These are phyloP conservation scores for Boletus edulis DNA, from an alignment of 768 basidiomycete species.

Conservation along the genomic window DNA sequence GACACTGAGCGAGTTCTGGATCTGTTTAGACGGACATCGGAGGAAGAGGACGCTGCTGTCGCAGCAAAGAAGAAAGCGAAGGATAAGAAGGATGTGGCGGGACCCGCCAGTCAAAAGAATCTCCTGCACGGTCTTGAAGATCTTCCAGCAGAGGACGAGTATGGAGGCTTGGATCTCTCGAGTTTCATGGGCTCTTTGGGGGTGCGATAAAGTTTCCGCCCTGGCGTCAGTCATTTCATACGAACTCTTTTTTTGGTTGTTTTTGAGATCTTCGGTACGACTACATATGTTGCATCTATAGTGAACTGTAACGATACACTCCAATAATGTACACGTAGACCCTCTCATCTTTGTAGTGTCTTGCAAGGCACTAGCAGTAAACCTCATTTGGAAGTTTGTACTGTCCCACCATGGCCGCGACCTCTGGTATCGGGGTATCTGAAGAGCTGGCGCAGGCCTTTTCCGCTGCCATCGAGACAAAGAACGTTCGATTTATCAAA, in stretches of 20 bases:
- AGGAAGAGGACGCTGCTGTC: slow-evolving; percentile 67
- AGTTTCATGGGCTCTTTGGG: slow-evolving; percentile 87
- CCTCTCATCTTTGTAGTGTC: slow-evolving; percentile 10
- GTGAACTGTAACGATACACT: slow-evolving; percentile 33
- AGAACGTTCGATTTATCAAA: slow-evolving; percentile 68
- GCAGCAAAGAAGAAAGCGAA: slow-evolving; percentile 47
- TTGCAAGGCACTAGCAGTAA: no score
- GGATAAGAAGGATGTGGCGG: slow-evolving; percentile 51
- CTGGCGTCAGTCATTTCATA: slow-evolving; percentile 15
- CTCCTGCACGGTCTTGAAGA: slow-evolving; percentile 89
- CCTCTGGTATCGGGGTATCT: slow-evolving; percentile 68
- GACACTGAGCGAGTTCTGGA: slow-evolving; percentile 96
- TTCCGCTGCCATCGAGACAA: slow-evolving; percentile 52
- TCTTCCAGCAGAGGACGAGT: slow-evolving; percentile 89
- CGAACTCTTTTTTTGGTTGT: slow-evolving; percentile 13
- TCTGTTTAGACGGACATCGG: slow-evolving; percentile 78
- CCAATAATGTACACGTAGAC: slow-evolving; percentile 36
- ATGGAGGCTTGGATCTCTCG: slow-evolving; percentile 80
- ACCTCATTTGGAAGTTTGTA: background rate
- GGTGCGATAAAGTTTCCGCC: slow-evolving; percentile 33
- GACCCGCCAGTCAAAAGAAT: slow-evolving; percentile 74
- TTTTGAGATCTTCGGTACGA: slow-evolving; percentile 15
- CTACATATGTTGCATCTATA: slow-evolving; percentile 34
- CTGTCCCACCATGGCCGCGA: slow-evolving; percentile 56
- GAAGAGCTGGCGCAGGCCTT: slow-evolving; percentile 56